Evolutionary conservation across 2,329 filamentous ascomycete genomes (phyloP), one percentile per base, ranked within the genome.

Genomic region (Alternaria triticimaculans): DNA sequence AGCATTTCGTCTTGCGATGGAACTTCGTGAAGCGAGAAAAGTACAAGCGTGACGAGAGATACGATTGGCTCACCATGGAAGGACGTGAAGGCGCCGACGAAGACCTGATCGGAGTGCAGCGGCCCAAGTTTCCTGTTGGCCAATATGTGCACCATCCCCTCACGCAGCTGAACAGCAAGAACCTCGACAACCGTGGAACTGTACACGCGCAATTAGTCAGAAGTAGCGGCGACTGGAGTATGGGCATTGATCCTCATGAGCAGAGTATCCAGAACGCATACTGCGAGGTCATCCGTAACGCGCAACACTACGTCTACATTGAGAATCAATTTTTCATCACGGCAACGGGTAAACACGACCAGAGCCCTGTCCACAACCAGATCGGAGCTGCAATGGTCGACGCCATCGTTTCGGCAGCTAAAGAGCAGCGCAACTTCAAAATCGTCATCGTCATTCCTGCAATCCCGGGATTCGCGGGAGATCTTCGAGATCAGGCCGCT

Each of bases 11-110:
- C 9, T 83, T 97, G 49, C 89, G 96, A 33, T 98, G 95, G 96
- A 98, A 99, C 76, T 97, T 97, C 74, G 86, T 95, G 82, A 98
- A 98, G 82, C 89, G 95, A 37, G 95, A 98, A 85, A 98, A 98
- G 83, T 97, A 98, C 83, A 98, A 98, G 84, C 90, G 94, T 6
- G 92, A 95, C 69, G 84, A 89, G 0, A 84, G 89, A 41, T 96
- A 93, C 69, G 92, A 96, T 76, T 98, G 94, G 94, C 84, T 98
- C 6, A 86, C 89, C 63, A 81, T 98, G 64, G 89, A 92, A 62
- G 93, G 92, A 7, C 88, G 92, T 14, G 87, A 91, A 60, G 91
- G 89, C 8, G 86, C 92, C 0, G 87, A 97, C 68, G 94, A 97
- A 76, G 93, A 97, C 75, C 84, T 98, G 2, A 85, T 97, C 26